Evolutionary conservation across 2,329 filamentous ascomycete species (phyloP), one percentile per base, ranked within the genome.

Genomic region (Colletotrichum salicis): DNA sequence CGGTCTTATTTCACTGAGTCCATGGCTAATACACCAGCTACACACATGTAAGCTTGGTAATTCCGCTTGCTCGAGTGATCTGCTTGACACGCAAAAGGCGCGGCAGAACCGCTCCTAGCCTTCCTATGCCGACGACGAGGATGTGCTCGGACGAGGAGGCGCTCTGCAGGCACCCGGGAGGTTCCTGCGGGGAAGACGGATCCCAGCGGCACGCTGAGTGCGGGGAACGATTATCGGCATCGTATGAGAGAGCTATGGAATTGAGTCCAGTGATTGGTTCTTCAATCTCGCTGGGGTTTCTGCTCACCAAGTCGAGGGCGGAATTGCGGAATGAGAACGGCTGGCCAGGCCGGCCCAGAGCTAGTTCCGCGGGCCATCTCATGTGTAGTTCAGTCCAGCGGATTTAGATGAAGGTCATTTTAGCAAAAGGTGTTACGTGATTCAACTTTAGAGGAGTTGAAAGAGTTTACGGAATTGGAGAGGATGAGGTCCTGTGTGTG

Each of bases 151-250:
- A 10, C 55, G 27, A 29, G 19, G 35, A 51, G 45, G 35, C 15
- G 8, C 3, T 7, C 45, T 61, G 68, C 35, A 56, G 19, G n/a
- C 48, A 10, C 41, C 55, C 15, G 24, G n/a, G 64, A 71, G 68
- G 31, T 13, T 63, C 31, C 57, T 71, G 68, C 64, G 68, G 68
- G 64, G 68, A 65, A 70, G n/a, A 29, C 37, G 64, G 64, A 31
- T 58, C 56, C 41, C 64, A n/a, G 45, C 63, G 68, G 57, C 57
- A 52, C 5, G 51, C 11, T 5, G 8, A 7, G 24, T 71, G 64
- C 51, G 57, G 48, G 31, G 31, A 58, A 64, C 15, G 15, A 12
- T 10, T 15, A 7, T 48, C 12, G 11, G 41, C 41, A 22, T 48
- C 41, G 19, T 48, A 11, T 48, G 19, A 48, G 41, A 5, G 15